Evolutionary conservation across 129 eudicot species (phyloP), one percentile per base, ranked within the genome.

Genomic region (Scalesia atractyloides): DNA sequence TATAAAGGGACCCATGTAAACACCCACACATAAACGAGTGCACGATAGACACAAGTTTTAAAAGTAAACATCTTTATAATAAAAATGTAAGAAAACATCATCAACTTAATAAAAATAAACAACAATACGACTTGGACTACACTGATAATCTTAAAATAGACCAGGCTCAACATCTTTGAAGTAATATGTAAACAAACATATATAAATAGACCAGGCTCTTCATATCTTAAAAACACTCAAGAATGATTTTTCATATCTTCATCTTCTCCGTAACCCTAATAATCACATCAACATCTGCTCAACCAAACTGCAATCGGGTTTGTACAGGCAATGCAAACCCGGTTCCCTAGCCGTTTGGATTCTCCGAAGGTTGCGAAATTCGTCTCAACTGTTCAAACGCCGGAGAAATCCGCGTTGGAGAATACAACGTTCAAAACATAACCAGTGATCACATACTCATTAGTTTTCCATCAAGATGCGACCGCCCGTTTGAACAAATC

Each of bases 271-370:
- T 47, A 53, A 59, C 56, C 49, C 56, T 76, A 59, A 47, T 68
- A 59, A 46, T 68, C 47, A 46, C 59, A 58, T 44, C 73, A 15
- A 54, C 67, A 5, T 67, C 59, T 14, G 80, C 69, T 34, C 61
- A 76, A 68, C 22, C 61, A 46, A 68, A 58, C 66, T 57, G 37
- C 33, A 75, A 26, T 49, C 71, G 63, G 1, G 41, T 33, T 6
- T 76, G 74, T 61, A 18, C 12, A 18, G 19, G 64, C 44, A 9
- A 49, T 13, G 12, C 14, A 15, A 64, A 73, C 1, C 34, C 30
- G 3, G 84, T 92, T 7, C 76, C 80, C 2, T 86, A 85, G 44
- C 97, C 97, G 7, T 92, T 92, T 46, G 97, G 97, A 13, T 89
- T 92, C 60, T 74, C 85, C 16, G 65, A 64, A 0, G 86, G 77